Base-by-base conservation (phyloP, 495 filamentous ascomycete species). In the Penicillium paxilli region DNA sequence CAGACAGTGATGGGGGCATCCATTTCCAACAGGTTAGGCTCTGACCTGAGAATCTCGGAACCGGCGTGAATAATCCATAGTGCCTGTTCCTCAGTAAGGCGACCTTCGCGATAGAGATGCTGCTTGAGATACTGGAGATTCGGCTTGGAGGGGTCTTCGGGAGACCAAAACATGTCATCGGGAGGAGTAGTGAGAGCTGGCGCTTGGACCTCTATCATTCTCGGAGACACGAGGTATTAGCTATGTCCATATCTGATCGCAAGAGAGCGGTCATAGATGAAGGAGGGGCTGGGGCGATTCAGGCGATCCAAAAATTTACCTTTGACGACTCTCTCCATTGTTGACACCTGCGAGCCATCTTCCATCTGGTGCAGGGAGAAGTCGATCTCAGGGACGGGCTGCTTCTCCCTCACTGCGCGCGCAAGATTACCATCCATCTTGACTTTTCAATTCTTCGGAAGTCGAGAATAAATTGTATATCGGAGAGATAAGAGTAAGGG, bases 1-100 rank as follows among this genome's bases (percentile, higher is more conserved):
- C 94, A 98, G 30, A 98, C 94, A n/a, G 94, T 98, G 69, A 98
- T 98, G 23, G 94, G 94, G 25, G 94, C 94, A 76, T 98, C 94
- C 94, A 98, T 98, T 78, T 98, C 94, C 54, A 98, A 83, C 44
- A 98, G 78, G 70, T 97, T 98, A 28, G 94, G 94, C 73, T 98
- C 94, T 35, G 83, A 76, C 57, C 84, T 86, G 49, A 98, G 78
- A 25, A 97, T 68, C 66, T 96, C 85, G 32, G 90, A 89, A 51
- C 93, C 94, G 47, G 82, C 81, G 55, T 86, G 79, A 70, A 98
- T 87, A 59, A 98, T 98, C 85, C 87, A 97, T 73, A 98, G 78
- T 40, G 94, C 94, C 74, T 98, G 94, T 46, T 97, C 93, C 60
- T 98, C 92, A 47, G 93, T 96, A 57, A 98, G 80, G 60, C 94